Conservation (phyloP, 2,329 filamentous ascomycete genomes). For the Fusarium sulawesiense region DNA sequence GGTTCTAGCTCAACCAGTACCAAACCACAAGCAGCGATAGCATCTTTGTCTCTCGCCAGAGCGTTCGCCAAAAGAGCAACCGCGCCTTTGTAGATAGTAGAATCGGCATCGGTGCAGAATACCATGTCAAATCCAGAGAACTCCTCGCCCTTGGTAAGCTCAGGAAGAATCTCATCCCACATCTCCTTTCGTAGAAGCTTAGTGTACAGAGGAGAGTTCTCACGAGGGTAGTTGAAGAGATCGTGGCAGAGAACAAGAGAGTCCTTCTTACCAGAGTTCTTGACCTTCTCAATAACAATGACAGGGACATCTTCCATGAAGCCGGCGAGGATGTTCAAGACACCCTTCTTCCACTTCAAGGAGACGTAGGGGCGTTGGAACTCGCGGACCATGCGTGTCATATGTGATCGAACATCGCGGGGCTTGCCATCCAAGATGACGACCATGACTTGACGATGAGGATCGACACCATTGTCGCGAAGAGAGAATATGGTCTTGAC, state of each 20-base stretch:
- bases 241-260: constrained; percentile 38
- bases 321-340: constrained; percentile 27
- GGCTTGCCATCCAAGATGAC: constrained; percentile 37
- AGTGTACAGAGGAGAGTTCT: constrained; percentile 36
- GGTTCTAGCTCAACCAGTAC: constrained; percentile 39
- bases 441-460: constrained; percentile 41
- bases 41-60: constrained; percentile 32
- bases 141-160: constrained; percentile 19
- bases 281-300: constrained; percentile 40
- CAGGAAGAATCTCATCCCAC: constrained; percentile 31
- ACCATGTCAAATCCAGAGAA: constrained; percentile 41
- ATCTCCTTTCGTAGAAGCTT: constrained; percentile 36
- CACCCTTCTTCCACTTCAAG: constrained; percentile 38
- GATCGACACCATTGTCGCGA: constrained; percentile 38
- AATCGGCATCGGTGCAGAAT: constrained; percentile 38
- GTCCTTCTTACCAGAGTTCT: constrained; percentile 41
- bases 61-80: constrained; percentile 27
- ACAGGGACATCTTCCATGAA: constrained; percentile 42
- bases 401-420: constrained; percentile 33
- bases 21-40: constrained; percentile 37
- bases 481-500: constrained; percentile 42
- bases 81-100: constrained; percentile 40
- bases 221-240: constrained; percentile 35
- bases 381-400: constrained; percentile 28
- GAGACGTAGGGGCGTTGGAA: constrained; percentile 37